phyloP scores from a whole-genome alignment of 164 flowering plant species.

The Santalum album region DNA sequence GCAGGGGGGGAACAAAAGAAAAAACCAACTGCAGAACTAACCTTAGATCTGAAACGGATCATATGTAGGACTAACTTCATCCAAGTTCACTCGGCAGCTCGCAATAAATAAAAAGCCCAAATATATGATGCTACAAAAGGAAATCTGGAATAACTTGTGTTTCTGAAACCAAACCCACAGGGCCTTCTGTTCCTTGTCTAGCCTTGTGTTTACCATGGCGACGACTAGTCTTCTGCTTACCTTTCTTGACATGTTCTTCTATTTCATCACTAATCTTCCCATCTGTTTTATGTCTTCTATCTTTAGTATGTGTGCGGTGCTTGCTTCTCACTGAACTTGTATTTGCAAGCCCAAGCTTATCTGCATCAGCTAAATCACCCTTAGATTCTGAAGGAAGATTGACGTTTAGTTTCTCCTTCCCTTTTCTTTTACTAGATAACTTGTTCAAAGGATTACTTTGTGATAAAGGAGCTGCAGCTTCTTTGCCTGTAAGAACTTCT shows the following conservation, averaged over 20 bases:
- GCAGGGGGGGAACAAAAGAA: not conserved
- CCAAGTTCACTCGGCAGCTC: not conserved
- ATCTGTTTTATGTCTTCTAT: conserved; percentile 34
- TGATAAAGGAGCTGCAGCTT: conserved; percentile 22
- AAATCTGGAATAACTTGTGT: conserved; percentile 72
- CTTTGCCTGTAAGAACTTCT: conserved; percentile 57
- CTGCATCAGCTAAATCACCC: conserved; percentile 23
- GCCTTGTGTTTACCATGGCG: conserved; percentile 45
- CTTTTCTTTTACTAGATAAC: conserved; percentile 33
- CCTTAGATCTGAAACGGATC: not conserved
- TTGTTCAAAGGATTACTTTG: conserved; percentile 22
- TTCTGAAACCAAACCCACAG: conserved; percentile 31
- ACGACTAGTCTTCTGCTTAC: conserved; percentile 40
- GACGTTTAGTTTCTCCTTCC: conserved; percentile 34
- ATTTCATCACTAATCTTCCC: conserved; percentile 25
- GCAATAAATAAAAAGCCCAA: conserved; percentile 1
- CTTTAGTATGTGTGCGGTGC: conserved; percentile 44
- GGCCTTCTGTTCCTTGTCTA: conserved; percentile 41
- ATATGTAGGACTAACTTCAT: not conserved
- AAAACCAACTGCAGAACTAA: not conserved
- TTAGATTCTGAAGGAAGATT: conserved; percentile 19
- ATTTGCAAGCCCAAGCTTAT: conserved; percentile 19
- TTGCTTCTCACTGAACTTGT: conserved; percentile 44
- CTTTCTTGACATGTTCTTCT: conserved; percentile 30
- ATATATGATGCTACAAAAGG: conserved; percentile 41